phyloP scores from a whole-genome alignment of 805 yeast genomes.

The Wickerhamiella spandovensis region DNA sequence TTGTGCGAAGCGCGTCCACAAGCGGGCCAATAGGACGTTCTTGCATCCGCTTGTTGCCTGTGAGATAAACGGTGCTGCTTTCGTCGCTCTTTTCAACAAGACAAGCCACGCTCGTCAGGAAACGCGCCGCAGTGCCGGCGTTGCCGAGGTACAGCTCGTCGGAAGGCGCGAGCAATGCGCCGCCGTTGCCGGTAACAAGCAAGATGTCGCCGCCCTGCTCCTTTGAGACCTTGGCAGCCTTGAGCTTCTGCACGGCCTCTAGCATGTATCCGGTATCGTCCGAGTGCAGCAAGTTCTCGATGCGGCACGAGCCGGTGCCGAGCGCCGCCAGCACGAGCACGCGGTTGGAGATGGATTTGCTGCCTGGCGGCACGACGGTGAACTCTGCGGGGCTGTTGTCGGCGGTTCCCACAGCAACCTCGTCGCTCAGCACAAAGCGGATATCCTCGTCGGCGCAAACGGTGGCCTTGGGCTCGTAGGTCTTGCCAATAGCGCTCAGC shows the following conservation, averaged over 20 bases:
- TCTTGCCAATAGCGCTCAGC: constrained; percentile 72
- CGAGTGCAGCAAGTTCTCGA: constrained; percentile 80
- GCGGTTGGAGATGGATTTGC: constrained; percentile 92
- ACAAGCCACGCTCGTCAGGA: constrained; percentile 85
- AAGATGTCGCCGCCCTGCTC: constrained; percentile 86
- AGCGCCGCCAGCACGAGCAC: constrained; percentile 88
- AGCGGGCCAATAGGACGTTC: constrained; percentile 94
- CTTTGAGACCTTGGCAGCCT: constrained; percentile 70
- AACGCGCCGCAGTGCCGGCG: constrained; percentile 96
- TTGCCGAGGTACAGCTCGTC: constrained; percentile 80
- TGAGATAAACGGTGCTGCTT: constrained; percentile 43
- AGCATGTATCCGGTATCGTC: constrained; percentile 96
- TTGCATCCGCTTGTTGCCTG: constrained; percentile 96
- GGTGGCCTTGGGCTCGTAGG: constrained; percentile 81
- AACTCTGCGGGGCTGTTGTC: constrained; percentile 28
- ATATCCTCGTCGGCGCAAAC: constrained; percentile 69
- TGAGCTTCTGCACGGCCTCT: constrained; percentile 62
- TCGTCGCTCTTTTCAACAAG: constrained; percentile 42
- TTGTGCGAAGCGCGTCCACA: constrained; percentile 74
- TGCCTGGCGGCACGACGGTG: constrained; percentile 79
- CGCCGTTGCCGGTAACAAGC: constrained; percentile 75
- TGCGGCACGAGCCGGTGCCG: constrained; percentile 70
- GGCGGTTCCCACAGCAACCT: constrained; percentile 46
- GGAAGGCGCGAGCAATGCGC: constrained; percentile 42
- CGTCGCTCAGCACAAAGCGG: constrained; percentile 71